Conservation (phyloP, 495 filamentous ascomycete genomes). For the Penicillium ucsense region DNA sequence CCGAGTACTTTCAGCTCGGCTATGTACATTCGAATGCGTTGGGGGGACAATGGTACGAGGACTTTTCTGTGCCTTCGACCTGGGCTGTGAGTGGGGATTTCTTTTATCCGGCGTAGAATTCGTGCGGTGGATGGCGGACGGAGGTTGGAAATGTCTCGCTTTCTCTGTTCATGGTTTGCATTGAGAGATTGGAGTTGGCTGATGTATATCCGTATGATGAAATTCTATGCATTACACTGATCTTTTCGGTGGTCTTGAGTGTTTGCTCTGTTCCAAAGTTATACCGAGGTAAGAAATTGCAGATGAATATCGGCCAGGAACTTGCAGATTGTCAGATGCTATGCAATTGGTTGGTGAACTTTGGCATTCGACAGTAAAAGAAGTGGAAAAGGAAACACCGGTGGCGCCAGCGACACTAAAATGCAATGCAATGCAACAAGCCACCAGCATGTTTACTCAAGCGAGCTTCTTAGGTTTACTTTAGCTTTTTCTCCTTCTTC, state of each 20-base stretch:
- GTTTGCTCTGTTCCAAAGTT: too few species aligned
- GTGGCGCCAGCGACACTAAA: not conserved
- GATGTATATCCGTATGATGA: too few species aligned
- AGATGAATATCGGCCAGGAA: too few species aligned
- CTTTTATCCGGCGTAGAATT: slow-evolving; percentile 5
- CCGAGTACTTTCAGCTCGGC: slow-evolving; percentile 77
- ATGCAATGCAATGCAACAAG: not conserved
- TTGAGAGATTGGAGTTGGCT: too few species aligned
- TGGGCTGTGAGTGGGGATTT: slow-evolving; percentile 55
- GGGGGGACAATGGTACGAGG: slow-evolving; percentile 51
- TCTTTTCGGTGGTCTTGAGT: too few species aligned
- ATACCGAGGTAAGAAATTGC: too few species aligned
- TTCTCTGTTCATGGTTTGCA: not conserved
- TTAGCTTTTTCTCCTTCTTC: not conserved
- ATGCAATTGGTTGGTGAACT: too few species aligned
- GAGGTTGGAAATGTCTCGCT: not conserved
- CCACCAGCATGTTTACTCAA: not conserved
- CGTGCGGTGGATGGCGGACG: too few species aligned
- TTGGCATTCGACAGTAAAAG: too few species aligned
- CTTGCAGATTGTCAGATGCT: too few species aligned
- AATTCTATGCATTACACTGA: too few species aligned
- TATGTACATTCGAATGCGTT: slow-evolving; percentile 45
- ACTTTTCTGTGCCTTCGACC: slow-evolving; percentile 68
- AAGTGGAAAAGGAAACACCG: too few species aligned
- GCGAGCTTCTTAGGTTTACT: not conserved